These are phyloP conservation scores for Falciphora oryzae DNA, from an alignment of 2,329 filamentous ascomycete genomes.

Conservation along the genomic window DNA sequence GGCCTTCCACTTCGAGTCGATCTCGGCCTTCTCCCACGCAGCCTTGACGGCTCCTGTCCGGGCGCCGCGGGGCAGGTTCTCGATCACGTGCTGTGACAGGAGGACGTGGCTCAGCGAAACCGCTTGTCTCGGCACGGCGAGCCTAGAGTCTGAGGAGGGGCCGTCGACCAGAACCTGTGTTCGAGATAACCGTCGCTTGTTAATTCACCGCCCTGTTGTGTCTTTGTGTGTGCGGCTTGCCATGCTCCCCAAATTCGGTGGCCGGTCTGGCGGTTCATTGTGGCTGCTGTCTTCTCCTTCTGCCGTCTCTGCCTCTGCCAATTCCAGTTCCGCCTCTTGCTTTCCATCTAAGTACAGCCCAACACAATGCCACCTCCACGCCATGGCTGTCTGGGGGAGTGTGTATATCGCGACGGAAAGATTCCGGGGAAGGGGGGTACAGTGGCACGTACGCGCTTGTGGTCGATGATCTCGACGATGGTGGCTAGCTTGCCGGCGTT, in stretches of 20 bases:
- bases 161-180: slow-evolving; percentile 90
- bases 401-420: neutral
- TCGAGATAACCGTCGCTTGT: slow-evolving; percentile 4
- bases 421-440: slow-evolving; percentile 6
- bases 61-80: slow-evolving; percentile 77
- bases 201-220: slow-evolving; percentile 1
- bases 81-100: slow-evolving; percentile 83
- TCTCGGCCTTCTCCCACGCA: slow-evolving; percentile 84
- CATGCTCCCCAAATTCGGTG: neutral
- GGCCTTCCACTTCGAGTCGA: slow-evolving; percentile 89
- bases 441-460: slow-evolving; percentile 88
- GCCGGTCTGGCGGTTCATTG: slow-evolving; percentile 2
- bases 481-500: slow-evolving; percentile 81
- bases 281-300: slow-evolving; percentile 11
- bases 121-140: slow-evolving; percentile 81
- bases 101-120: slow-evolving; percentile 76
- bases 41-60: slow-evolving; percentile 79
- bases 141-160: slow-evolving; percentile 73
- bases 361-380: neutral
- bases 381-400: neutral
- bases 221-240: slow-evolving; percentile 2
- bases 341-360: neutral
- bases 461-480: slow-evolving; percentile 99
- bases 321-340: slow-evolving; percentile 3
- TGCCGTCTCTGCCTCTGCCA: slow-evolving; percentile 11